Percentiles rank a stretch among this genome's conserved stretches.
phyloP scores from a whole-genome alignment of 2,329 filamentous ascomycete species.

The Stachybotrys echinatus region DNA sequence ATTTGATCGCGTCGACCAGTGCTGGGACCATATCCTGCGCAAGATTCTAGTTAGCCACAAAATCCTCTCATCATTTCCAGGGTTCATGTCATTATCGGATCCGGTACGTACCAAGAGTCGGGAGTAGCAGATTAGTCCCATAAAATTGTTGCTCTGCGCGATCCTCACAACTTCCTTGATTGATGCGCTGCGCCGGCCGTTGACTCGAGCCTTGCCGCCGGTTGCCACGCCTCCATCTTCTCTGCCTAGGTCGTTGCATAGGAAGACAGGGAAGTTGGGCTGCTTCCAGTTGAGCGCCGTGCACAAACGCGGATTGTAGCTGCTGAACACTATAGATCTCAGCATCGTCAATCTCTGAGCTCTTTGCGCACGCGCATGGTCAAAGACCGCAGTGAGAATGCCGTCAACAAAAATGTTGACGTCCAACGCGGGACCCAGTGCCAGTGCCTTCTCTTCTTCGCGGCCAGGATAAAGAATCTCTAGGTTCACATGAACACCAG shows the following conservation, averaged over 20 bases:
- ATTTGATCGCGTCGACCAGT: constrained; percentile 88
- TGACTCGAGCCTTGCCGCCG: constrained; percentile 39
- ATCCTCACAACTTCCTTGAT: constrained; percentile 94
- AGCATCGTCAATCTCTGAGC: constrained; percentile 64
- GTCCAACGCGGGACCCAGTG: constrained; percentile 70
- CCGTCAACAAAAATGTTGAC: constrained; percentile 84
- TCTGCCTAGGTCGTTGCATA: constrained; percentile 85
- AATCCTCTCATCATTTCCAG: too few species aligned
- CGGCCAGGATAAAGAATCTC: constrained; percentile 81
- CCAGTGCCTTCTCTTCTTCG: constrained; percentile 64
- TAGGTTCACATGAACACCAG: constrained; percentile 82
- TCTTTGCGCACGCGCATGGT: constrained; percentile 70
- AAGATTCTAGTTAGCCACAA: too few species aligned
- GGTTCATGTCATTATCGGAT: neutral
- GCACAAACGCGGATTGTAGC: constrained; percentile 85
- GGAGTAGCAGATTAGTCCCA: constrained; percentile 91
- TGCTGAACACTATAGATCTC: constrained; percentile 88
- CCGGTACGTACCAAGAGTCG: constrained; percentile 68
- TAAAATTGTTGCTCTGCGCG: constrained; percentile 94
- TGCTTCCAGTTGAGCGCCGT: constrained; percentile 98
- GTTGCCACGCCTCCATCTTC: constrained; percentile 37
- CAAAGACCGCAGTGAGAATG: constrained; percentile 80
- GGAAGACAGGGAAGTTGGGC: constrained; percentile 92
- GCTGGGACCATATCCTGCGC: constrained; percentile 93
- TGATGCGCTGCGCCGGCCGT: constrained; percentile 70